A percentile compares a stretch with the other conserved stretches of the same genome.
Evolutionary conservation across 2,329 filamentous ascomycete species (phyloP).

Genomic region (Penicillium sp.): DNA sequence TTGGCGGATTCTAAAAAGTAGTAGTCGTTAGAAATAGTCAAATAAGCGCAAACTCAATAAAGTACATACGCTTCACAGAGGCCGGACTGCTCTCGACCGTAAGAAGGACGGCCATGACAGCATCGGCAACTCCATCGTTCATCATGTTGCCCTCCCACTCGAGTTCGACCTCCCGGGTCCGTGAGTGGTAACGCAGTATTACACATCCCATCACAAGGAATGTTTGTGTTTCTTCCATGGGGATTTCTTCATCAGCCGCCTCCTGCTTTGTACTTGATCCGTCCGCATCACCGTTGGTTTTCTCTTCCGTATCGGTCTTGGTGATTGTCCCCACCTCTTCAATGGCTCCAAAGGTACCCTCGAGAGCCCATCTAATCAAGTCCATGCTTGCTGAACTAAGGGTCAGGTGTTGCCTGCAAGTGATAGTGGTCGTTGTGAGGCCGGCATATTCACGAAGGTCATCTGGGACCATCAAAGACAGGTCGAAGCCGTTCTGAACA

Average conservation of each 20-base stretch:
- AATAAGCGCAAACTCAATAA: conserved; percentile 9
- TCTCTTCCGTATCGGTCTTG: conserved; percentile 22
- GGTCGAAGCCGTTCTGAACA: conserved; percentile 96
- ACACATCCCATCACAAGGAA: conserved; percentile 86
- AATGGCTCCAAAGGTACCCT: conserved; percentile 87
- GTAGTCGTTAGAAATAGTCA: conserved; percentile 17
- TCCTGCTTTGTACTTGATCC: conserved; percentile 33
- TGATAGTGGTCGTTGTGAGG: conserved; percentile 90
- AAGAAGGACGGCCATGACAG: conserved; percentile 86
- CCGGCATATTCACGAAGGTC: conserved; percentile 94
- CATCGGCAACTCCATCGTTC: conserved; percentile 97
- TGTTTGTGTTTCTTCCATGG: conserved; percentile 33
- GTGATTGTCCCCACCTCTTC: conserved; percentile 48
- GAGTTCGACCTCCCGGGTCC: conserved; percentile 74
- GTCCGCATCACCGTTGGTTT: conserved; percentile 39
- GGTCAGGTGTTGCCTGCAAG: conserved; percentile 84
- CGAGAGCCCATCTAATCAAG: conserved; percentile 86
- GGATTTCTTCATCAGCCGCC: conserved; percentile 45
- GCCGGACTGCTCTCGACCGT: conserved; percentile 91
- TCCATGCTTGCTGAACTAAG: conserved; percentile 85
- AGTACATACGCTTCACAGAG: conserved; percentile 74
- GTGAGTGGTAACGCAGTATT: conserved; percentile 67
- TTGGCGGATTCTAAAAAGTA: conserved; percentile 52
- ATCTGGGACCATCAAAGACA: conserved; percentile 94
- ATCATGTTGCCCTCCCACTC: conserved; percentile 98